phyloP scores from a whole-genome alignment of 2,329 filamentous ascomycete genomes.

The Penicillium sp. region DNA sequence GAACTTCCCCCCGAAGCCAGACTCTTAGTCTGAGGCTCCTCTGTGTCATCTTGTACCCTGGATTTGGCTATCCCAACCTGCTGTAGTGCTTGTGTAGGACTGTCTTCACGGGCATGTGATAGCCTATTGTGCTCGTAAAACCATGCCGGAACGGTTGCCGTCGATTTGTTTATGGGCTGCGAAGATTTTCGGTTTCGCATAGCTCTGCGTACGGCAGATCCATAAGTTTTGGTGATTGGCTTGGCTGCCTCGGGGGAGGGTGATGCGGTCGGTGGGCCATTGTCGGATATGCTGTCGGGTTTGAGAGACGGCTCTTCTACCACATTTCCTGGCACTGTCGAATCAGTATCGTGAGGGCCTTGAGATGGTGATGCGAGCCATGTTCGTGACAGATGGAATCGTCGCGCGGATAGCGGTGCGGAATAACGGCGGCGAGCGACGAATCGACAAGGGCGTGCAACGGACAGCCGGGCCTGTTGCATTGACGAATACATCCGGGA shows the following conservation, averaged over 20 bases:
- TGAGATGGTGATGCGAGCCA: slow-evolving; percentile 30
- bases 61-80: slow-evolving; percentile 31
- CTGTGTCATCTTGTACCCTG: slow-evolving; percentile 15
- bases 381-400: slow-evolving; percentile 35
- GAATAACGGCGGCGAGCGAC: slow-evolving; percentile 40
- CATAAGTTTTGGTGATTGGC: slow-evolving; percentile 36
- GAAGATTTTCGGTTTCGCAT: slow-evolving; percentile 36
- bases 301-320: slow-evolving; percentile 18
- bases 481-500: slow-evolving; percentile 42
- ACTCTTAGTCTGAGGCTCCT: slow-evolving; percentile 12
- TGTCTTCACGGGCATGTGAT: slow-evolving; percentile 19
- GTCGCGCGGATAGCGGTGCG: slow-evolving; percentile 27
- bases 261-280: slow-evolving; percentile 13
- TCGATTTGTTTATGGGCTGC: slow-evolving; percentile 21
- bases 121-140: slow-evolving; percentile 39
- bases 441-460: slow-evolving; percentile 39
- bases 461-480: slow-evolving; percentile 36
- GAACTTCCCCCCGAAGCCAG: slow-evolving; percentile 28
- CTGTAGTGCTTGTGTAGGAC: slow-evolving; percentile 15
- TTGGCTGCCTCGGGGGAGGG: slow-evolving; percentile 18
- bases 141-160: slow-evolving; percentile 38
- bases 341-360: slow-evolving; percentile 28
- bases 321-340: slow-evolving; percentile 22
- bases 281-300: not conserved
- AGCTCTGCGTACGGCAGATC: slow-evolving; percentile 40